Evolutionary conservation across 257 asterid genomes (phyloP).

Genomic region (Anisodus acutangulus): DNA sequence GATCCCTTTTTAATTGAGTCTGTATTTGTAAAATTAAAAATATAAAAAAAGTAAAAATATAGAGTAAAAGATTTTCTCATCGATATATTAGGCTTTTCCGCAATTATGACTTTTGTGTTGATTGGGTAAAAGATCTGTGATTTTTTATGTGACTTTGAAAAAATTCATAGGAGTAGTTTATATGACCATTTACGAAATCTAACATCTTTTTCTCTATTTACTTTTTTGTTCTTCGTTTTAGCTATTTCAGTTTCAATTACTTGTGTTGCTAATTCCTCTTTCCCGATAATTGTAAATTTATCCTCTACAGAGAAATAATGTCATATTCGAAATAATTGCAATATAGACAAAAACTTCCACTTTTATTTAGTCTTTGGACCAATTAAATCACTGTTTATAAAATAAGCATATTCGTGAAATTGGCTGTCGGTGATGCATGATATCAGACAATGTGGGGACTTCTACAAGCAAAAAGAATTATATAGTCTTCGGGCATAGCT

Average conservation of each 20-base stretch:
- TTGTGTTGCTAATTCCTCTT: background rate
- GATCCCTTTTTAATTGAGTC: no score
- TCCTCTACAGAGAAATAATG: background rate
- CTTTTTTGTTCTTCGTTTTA: background rate
- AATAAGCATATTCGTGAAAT: background rate
- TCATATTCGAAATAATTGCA: background rate
- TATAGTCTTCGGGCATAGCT: background rate
- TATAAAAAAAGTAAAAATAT: no score
- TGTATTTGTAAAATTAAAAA: no score
- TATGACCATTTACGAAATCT: no score
- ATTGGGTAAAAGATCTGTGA: no score
- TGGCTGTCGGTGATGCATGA: slow-evolving; percentile 28
- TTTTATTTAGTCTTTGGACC: background rate
- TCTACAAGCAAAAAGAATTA: background rate
- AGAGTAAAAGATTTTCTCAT: no score
- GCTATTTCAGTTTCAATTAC: background rate
- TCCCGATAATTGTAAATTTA: background rate
- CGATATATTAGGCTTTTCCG: no score
- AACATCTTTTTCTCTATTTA: background rate
- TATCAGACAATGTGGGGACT: slow-evolving; percentile 20
- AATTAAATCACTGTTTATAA: background rate
- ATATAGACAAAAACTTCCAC: background rate
- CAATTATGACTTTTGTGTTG: no score
- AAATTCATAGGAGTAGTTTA: no score
- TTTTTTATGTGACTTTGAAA: no score